Conservation (phyloP, 805 yeast species). For the Hemisphaericaspora nanyangensis region DNA sequence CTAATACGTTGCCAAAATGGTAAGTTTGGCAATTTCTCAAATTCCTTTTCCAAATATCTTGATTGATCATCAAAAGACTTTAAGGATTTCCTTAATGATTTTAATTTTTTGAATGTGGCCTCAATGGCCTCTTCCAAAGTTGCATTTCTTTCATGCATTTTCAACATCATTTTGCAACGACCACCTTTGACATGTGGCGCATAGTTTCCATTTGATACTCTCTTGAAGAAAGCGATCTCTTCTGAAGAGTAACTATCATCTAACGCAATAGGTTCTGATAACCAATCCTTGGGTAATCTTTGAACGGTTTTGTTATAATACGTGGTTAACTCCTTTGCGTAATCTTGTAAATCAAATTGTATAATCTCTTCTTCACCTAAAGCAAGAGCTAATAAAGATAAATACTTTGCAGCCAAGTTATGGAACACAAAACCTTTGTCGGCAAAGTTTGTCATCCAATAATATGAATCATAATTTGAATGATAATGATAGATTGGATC, state of each 20-base stretch:
- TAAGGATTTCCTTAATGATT: conserved; percentile 18
- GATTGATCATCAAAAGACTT: conserved; percentile 25
- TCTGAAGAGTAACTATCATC: conserved; percentile 10
- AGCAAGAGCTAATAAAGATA: conserved; percentile 52
- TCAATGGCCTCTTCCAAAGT: conserved; percentile 22
- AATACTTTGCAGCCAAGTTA: conserved; percentile 53
- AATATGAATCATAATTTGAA: conserved; percentile 54
- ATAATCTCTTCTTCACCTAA: conserved; percentile 58
- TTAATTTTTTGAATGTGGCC: conserved; percentile 18
- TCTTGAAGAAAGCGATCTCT: conserved; percentile 13
- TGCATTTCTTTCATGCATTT: background rate
- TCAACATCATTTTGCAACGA: conserved; percentile 2
- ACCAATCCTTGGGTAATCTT: conserved; percentile 34
- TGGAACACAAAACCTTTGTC: conserved; percentile 55
- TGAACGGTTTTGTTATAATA: conserved; percentile 30
- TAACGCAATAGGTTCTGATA: conserved; percentile 14
- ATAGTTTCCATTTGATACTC: conserved; percentile 19
- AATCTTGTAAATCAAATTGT: conserved; percentile 43
- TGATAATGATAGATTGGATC: conserved; percentile 57
- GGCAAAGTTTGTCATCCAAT: conserved; percentile 51
- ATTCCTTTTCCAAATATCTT: conserved; percentile 23
- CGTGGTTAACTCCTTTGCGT: conserved; percentile 39
- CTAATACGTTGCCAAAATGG: conserved; percentile 33
- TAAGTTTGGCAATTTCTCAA: conserved; percentile 28
- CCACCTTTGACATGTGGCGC: background rate